Percentiles rank a stretch among this genome's conserved stretches.
Conservation (phyloP, 306 rosid species). For the Quillaja saponaria region DNA sequence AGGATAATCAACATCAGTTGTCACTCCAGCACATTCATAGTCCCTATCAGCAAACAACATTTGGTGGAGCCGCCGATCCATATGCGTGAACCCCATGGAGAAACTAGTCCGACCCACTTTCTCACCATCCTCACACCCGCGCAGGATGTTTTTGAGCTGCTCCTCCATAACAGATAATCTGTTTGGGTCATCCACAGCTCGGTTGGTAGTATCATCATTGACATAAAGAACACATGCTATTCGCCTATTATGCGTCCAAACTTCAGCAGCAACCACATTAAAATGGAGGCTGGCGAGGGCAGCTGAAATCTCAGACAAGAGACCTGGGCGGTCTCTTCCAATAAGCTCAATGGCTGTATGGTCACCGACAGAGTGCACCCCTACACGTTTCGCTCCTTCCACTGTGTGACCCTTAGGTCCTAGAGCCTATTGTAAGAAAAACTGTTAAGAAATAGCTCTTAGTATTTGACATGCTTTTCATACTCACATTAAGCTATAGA, state of each 20-base stretch:
- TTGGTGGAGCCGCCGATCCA: conserved; percentile 76
- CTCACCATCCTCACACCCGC: conserved; percentile 64
- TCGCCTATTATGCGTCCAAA: conserved; percentile 76
- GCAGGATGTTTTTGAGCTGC: conserved; percentile 71
- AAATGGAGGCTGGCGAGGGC: conserved; percentile 67
- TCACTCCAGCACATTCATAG: conserved; percentile 59
- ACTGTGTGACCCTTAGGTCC: conserved; percentile 72
- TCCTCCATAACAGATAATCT: conserved; percentile 69
- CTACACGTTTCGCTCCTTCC: conserved; percentile 58
- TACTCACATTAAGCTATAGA: no score
- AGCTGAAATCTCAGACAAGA: conserved; percentile 80
- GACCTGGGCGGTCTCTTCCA: conserved; percentile 81
- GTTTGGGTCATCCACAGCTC: conserved; percentile 44
- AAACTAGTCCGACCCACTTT: conserved; percentile 63
- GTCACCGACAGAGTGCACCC: conserved; percentile 65
- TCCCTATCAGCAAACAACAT: conserved; percentile 81
- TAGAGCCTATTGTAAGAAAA: conserved; percentile 65
- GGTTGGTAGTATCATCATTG: conserved; percentile 48
- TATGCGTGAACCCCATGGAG: conserved; percentile 71
- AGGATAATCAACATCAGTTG: conserved; percentile 44
- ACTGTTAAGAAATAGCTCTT: conserved; percentile 45
- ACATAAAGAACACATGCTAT: conserved; percentile 73
- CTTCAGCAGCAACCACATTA: conserved; percentile 75
- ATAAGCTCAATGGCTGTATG: conserved; percentile 69
- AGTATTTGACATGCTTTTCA: conserved; percentile 34